Evolutionary conservation across 2,329 filamentous ascomycete genomes (phyloP), one percentile per base, ranked within the genome.

Genomic region (Alternaria ventricosa): DNA sequence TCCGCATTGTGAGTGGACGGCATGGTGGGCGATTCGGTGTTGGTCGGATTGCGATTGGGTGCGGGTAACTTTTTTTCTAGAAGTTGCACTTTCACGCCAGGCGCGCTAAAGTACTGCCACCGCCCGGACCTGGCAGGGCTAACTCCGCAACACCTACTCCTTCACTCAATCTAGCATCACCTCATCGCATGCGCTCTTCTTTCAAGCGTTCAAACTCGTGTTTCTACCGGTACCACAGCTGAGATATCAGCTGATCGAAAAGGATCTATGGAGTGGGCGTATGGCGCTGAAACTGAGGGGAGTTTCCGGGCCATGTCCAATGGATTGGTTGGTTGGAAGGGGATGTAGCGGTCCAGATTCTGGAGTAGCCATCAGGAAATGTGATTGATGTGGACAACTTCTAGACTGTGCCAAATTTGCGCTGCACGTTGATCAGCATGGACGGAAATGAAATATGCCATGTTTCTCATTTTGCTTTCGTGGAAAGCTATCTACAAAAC

Each of bases 1-100:
- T 96, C 93, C 71, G 88, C 91, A 66, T 97, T 92, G 82, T 97
- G 89, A 69, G 91, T 97, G 28, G 93, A 96, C 67, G 94, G 93
- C 94, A 97, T 97, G 6, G 58, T 64, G 65, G 63, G 49, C 56
- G 53, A 47, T 43, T 47, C 51, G 43, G 33, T 15, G 33, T 20
- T 41, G 50, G 20, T 25, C 12, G 13, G 27, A 15, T 49, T 22
- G 44, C 23, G 27, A 33, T 54, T 25, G 47, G 49, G 18, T 47
- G n/a, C 15, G 49, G 41, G 54, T 55, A 63, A 67, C 65, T 67
- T 67, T 65, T 65, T 64, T 65, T 61, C 56, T 41, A 54, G 53
- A 61, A 57, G 43, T 60, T 60, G 60, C 60, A 56, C 57, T 30
- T 55, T 55, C 54, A 23, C n/a, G 43, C 28, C 55, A 44, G 22